Percentiles rank a stretch among this genome's conserved stretches.
phyloP scores from a whole-genome alignment of 192 early-diverging fungal genomes.

The Chytriomyces sp. region DNA sequence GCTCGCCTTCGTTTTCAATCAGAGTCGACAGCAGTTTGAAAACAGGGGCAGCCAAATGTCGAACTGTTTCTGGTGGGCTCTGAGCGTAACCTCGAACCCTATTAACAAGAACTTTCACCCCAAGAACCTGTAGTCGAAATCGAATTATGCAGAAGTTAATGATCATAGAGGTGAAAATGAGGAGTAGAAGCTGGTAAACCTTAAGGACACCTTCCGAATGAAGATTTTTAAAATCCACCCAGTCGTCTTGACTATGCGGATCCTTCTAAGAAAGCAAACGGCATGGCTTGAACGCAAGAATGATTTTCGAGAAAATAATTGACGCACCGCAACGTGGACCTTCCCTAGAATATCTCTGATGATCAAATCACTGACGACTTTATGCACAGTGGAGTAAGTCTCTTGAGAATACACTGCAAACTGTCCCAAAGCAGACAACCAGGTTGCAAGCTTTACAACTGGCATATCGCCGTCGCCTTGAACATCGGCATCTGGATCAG shows the following conservation, averaged over 20 bases:
- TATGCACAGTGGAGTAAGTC: conserved; percentile 60
- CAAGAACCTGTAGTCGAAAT: conserved; percentile 51
- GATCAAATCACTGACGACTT: conserved; percentile 60
- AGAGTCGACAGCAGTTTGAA: conserved; percentile 68
- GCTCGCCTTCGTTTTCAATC: conserved; percentile 70
- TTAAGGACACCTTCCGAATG: conserved; percentile 63
- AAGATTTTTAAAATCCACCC: conserved; percentile 68
- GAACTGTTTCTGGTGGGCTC: conserved; percentile 35
- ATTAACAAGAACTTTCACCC: conserved; percentile 69
- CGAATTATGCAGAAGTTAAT: too few relatives aligned
- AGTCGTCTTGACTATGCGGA: conserved; percentile 56
- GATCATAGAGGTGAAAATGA: too few relatives aligned
- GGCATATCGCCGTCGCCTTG: conserved; percentile 36
- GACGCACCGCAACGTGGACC: conserved; percentile 43
- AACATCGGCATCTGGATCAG: conserved; percentile 6
- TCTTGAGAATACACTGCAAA: conserved; percentile 61
- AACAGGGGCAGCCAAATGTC: conserved; percentile 52
- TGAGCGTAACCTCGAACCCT: conserved; percentile 59
- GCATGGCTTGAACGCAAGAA: background rate
- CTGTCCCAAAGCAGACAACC: conserved; percentile 65
- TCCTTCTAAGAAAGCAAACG: background rate
- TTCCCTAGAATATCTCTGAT: conserved; percentile 64
- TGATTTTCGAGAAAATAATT: background rate
- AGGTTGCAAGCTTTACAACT: conserved; percentile 23
- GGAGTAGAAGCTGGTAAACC: conserved; percentile 35